These are phyloP conservation scores for Plasmodium vivax DNA, from an alignment of 169 alveolate genomes.

Conservation along the genomic window DNA sequence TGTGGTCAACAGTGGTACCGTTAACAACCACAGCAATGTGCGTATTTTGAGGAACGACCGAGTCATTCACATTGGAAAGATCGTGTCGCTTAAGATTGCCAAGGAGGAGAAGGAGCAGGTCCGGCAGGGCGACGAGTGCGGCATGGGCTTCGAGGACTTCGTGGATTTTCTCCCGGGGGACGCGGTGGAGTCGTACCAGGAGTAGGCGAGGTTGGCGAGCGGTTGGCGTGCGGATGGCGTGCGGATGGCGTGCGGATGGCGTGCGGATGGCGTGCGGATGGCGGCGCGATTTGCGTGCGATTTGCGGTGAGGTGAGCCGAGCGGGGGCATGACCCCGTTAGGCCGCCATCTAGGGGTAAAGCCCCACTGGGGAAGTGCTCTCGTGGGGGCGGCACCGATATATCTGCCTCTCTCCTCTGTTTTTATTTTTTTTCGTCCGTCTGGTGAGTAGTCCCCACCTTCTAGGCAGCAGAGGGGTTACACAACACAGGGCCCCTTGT, in stretches of 20 bases:
- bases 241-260: too few relatives aligned
- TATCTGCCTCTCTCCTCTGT: background rate
- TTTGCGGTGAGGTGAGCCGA: background rate
- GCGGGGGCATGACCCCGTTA: background rate
- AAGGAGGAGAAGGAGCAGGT: slow-evolving; percentile 54
- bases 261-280: too few relatives aligned
- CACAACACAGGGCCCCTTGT: background rate
- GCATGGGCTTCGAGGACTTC: slow-evolving; percentile 56
- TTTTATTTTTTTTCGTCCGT: background rate
- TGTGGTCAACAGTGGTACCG: slow-evolving; percentile 30
- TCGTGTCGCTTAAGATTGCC: slow-evolving; percentile 41
- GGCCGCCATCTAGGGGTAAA: background rate
- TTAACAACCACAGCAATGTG: slow-evolving; percentile 38
- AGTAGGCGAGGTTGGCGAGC: background rate
- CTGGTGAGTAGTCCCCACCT: background rate
- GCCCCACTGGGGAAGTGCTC: background rate
- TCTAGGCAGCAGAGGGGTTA: too few relatives aligned
- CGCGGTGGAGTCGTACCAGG: slow-evolving; percentile 55
- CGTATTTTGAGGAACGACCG: slow-evolving; percentile 31
- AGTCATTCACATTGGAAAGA: slow-evolving; percentile 34
- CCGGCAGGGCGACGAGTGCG: slow-evolving; percentile 44
- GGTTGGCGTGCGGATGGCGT: too few relatives aligned
- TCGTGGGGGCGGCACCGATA: background rate
- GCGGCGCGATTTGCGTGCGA: background rate
- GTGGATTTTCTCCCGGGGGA: slow-evolving; percentile 30